A percentile compares a stretch with the other conserved stretches of the same genome.
These are phyloP conservation scores for Thinopyrum elongatum DNA, from an alignment of 176 grass and related monocot genomes.

Conservation along the genomic window DNA sequence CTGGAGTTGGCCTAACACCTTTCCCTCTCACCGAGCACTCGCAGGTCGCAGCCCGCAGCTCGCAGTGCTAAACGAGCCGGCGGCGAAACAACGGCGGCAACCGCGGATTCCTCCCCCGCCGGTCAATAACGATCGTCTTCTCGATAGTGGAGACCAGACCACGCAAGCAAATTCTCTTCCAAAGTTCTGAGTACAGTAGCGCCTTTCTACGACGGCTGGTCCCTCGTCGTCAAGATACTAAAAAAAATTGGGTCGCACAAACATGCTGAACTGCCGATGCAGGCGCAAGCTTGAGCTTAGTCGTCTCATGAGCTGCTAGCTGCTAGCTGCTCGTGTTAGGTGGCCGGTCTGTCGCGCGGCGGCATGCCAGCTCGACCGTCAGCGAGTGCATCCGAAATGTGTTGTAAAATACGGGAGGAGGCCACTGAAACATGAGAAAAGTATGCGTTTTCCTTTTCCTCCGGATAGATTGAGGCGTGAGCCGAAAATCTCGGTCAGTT, in stretches of 20 bases:
- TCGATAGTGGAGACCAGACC: background rate
- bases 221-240: background rate
- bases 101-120: background rate
- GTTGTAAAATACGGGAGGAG: background rate
- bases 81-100: conserved; percentile 28
- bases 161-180: background rate
- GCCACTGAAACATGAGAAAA: conserved; percentile 14
- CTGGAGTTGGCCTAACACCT: no score
- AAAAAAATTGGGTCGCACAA: background rate
- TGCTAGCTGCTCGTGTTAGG: background rate
- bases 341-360: conserved; percentile 18
- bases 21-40: background rate
- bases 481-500: background rate
- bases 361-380: background rate
- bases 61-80: background rate
- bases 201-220: background rate
- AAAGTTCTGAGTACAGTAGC: background rate
- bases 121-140: background rate
- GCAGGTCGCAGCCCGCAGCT: background rate
- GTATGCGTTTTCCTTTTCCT: background rate
- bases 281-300: background rate
- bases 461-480: background rate
- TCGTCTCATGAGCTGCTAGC: background rate
- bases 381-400: conserved; percentile 6
- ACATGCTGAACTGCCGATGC: background rate